Base-by-base conservation (phyloP, 2,329 filamentous ascomycete genomes). In the Penicillium sp. region DNA sequence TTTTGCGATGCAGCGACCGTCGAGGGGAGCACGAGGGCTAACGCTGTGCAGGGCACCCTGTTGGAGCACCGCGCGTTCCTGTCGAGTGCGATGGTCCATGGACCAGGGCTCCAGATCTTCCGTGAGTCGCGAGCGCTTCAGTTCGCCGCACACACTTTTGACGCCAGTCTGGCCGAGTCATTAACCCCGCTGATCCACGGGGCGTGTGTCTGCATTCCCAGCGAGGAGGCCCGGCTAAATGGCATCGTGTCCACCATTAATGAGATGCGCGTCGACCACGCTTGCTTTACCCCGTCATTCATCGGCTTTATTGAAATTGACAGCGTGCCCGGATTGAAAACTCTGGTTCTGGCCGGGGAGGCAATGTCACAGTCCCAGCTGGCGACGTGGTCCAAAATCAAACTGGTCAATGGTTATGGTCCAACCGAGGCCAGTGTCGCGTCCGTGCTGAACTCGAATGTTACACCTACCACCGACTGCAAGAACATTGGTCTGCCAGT, bases 21-120 rank as follows among this genome's bases (percentile, higher is more conserved):
- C 18, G 23, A 10, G 8, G 6, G 9, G 16, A 18, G 11, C 10
- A 10, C n/a, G 8, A 6, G 17, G n/a, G 21, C 48, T 51, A 20
- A 56, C 43, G 14, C 17, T 19, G 19, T 21, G n/a, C 38, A 69
- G 65, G 82, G 80, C 3, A 77, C 82, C n/a, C 73, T 82, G 33
- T 76, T 84, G 45, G 78, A 77, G 8, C 83, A 86, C 51, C 65
- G 68, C 0, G 75, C 80, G 0, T 71, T 81, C 10, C 74, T 79
- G 1, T 78, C 80, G 0, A 69, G 74, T 2, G 73, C 79, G 17
- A 59, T 72, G 7, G 71, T 70, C 0, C 78, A 82, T 53, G 77
- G 72, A 0, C 60, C 69, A 0, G 70, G 71, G 0, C 63, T 81
- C 23, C 38, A 37, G 15, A 71, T 84, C 16, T 65, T 69, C 19